Conservation (phyloP, 345 rosid genomes). For the Clarkia xantiana region DNA sequence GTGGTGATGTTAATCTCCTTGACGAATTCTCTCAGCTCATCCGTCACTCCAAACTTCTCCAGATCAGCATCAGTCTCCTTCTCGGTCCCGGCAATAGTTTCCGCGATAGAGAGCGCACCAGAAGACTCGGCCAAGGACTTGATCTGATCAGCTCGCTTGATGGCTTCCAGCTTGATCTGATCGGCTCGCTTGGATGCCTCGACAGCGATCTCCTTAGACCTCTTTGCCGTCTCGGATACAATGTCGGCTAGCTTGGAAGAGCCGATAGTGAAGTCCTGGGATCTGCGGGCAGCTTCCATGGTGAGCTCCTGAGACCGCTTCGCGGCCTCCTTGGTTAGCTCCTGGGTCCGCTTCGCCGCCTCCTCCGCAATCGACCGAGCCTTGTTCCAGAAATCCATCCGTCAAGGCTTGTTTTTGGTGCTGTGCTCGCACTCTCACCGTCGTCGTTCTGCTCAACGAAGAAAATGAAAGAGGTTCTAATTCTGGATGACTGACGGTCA, state of each 20-base stretch:
- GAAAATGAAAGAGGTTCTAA: no score
- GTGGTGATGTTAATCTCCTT: conserved; percentile 33
- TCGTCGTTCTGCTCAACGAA: not conserved
- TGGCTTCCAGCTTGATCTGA: conserved; percentile 33
- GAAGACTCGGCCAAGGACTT: conserved; percentile 29
- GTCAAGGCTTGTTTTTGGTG: not conserved
- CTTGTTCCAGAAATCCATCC: conserved; percentile 42
- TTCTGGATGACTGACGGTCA: not conserved
- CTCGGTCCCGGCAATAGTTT: not conserved
- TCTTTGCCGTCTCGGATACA: conserved; percentile 28
- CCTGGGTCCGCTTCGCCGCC: conserved; percentile 40
- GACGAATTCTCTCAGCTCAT: conserved; percentile 46
- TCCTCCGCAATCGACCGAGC: conserved; percentile 44
- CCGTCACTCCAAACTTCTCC: conserved; percentile 32
- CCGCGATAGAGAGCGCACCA: conserved; percentile 8
- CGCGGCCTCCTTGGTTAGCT: conserved; percentile 29
- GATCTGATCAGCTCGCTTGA: conserved; percentile 37
- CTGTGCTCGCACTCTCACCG: not conserved
- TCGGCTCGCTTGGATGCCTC: conserved; percentile 50
- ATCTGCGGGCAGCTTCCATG: conserved; percentile 29
- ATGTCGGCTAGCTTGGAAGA: conserved; percentile 27
- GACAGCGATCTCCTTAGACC: conserved; percentile 34
- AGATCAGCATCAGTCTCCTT: conserved; percentile 18
- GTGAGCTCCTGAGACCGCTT: conserved; percentile 30
- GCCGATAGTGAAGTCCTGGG: conserved; percentile 30